These are phyloP conservation scores for Ilyonectria robusta DNA, from an alignment of 2,329 filamentous ascomycete species.

Conservation along the genomic window DNA sequence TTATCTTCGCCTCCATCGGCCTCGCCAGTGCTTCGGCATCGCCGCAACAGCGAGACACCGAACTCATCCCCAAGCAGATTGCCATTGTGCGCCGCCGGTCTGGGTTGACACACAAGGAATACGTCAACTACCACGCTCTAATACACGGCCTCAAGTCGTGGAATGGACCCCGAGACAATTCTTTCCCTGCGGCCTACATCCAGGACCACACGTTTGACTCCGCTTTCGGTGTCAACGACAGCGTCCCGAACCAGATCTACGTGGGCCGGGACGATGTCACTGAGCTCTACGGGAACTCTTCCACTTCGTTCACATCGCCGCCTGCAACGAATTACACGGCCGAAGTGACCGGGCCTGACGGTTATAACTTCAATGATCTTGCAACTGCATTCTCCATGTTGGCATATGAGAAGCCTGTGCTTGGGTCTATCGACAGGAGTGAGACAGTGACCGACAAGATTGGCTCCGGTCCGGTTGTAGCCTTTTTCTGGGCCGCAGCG, in stretches of 20 bases:
- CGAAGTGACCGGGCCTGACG: constrained; percentile 11
- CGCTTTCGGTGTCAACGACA: constrained; percentile 18
- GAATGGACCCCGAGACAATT: constrained; percentile 8
- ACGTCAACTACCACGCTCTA: constrained; percentile 11
- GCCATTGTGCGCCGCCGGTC: constrained; percentile 11
- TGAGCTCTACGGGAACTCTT: constrained; percentile 16
- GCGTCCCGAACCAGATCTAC: constrained; percentile 7
- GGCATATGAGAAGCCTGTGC: constrained; percentile 4
- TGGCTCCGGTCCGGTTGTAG: background rate
- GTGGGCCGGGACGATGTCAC: constrained; percentile 19
- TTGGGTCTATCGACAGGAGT: background rate
- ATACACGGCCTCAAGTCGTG: constrained; percentile 19
- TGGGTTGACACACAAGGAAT: constrained; percentile 20
- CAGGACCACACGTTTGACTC: constrained; percentile 15
- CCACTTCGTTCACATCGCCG: constrained; percentile 1
- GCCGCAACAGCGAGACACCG: too few relatives aligned
- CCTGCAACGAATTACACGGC: constrained; percentile 14
- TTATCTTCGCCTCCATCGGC: too few relatives aligned
- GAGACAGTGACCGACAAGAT: background rate
- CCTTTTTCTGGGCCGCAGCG: constrained; percentile 8
- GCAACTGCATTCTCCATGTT: constrained; percentile 13
- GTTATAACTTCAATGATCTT: constrained; percentile 17
- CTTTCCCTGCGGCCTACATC: constrained; percentile 8
- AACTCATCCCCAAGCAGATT: constrained; percentile 11
- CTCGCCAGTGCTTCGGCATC: too few relatives aligned